Percentiles rank a stretch among this genome's conserved stretches.
Evolutionary conservation across 257 asterid species (phyloP).

Genomic region (Gynochthodes officinalis): DNA sequence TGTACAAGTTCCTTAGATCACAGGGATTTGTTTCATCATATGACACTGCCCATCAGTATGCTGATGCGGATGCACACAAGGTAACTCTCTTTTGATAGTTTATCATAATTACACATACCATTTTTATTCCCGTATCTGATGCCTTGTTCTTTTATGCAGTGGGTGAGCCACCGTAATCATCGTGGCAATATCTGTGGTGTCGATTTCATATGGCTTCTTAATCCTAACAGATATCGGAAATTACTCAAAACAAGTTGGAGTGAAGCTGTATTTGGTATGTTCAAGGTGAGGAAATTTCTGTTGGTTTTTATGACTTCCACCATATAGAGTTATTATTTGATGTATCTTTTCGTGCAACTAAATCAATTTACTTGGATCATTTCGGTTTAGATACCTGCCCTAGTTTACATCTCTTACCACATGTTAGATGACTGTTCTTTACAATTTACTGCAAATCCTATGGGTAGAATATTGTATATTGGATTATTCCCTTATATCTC

Average conservation of each 20-base stretch:
- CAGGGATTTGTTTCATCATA: conserved; percentile 96
- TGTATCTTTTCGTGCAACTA: background rate
- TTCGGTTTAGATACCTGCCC: background rate
- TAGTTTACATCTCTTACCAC: background rate
- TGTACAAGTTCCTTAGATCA: conserved; percentile 89
- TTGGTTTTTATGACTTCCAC: background rate
- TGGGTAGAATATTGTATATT: background rate
- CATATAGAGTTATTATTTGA: background rate
- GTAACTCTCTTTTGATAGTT: conserved; percentile 30
- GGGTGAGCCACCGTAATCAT: conserved; percentile 98
- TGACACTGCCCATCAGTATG: conserved; percentile 94
- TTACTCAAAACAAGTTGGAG: conserved; percentile 94
- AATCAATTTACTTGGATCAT: background rate
- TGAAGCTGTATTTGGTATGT: conserved; percentile 92
- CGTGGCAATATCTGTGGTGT: conserved; percentile 98
- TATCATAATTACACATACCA: background rate
- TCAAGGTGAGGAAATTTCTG: conserved; percentile 54
- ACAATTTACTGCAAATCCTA: background rate
- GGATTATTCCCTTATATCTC: background rate
- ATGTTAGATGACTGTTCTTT: background rate
- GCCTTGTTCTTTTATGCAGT: conserved; percentile 40
- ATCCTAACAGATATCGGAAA: conserved; percentile 82
- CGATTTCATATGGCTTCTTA: conserved; percentile 98
- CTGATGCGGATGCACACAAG: conserved; percentile 98
- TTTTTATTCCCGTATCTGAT: conserved; percentile 24